Evolutionary conservation across 179 eudicot species (phyloP).

Genomic region (Spinacia oleracea): DNA sequence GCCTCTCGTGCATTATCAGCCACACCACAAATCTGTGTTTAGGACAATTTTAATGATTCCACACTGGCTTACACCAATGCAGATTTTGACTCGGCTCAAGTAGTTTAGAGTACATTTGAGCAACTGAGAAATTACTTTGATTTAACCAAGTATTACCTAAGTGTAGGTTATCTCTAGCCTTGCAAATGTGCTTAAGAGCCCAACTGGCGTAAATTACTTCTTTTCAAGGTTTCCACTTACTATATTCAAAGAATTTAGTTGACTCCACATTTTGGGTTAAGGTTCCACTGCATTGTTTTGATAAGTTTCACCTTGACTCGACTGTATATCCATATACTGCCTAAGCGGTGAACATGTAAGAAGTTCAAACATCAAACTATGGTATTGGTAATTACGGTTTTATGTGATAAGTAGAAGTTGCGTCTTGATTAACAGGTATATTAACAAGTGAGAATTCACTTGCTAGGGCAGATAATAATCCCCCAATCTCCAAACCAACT

Average conservation of each 20-base stretch:
- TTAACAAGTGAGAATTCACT: slow-evolving; percentile 25
- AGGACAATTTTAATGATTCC: too few species aligned
- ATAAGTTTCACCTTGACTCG: background rate
- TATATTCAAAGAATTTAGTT: background rate
- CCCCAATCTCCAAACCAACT: slow-evolving; percentile 32
- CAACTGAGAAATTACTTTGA: too few species aligned
- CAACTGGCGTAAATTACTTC: too few species aligned
- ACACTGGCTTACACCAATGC: too few species aligned
- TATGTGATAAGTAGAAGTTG: background rate
- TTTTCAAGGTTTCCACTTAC: background rate
- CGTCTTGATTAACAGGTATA: slow-evolving; percentile 36
- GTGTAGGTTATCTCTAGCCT: too few species aligned
- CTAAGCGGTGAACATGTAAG: background rate
- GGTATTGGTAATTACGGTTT: too few species aligned
- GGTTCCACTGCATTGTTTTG: background rate
- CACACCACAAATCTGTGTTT: too few species aligned
- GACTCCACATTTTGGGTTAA: background rate
- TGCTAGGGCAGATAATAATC: slow-evolving; percentile 17
- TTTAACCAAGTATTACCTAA: too few species aligned
- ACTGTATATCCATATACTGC: background rate
- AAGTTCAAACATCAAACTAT: background rate
- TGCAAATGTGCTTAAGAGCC: too few species aligned
- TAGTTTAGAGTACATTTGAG: too few species aligned
- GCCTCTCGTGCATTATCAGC: too few species aligned
- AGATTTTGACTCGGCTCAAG: too few species aligned